These are phyloP conservation scores for Isoetes engelmannii DNA, from an alignment of 83 land plant genomes.

Conservation along the genomic window DNA sequence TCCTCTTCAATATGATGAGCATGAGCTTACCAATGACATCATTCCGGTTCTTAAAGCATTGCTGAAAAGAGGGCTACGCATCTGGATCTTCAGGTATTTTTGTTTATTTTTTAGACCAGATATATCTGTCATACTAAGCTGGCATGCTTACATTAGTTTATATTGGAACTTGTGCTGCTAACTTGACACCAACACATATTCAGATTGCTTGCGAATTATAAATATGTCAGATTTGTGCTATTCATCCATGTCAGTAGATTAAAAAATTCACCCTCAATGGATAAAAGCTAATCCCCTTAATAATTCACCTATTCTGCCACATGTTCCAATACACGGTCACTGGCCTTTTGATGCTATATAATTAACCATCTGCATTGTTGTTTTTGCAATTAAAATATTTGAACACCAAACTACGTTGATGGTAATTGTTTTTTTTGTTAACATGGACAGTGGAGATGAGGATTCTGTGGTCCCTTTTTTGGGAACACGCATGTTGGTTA, in stretches of 20 bases:
- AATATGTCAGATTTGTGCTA: no score
- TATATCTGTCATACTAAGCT: no score
- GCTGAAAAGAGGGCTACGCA: constrained; percentile 42
- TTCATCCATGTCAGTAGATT: no score
- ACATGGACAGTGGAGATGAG: constrained; percentile 66
- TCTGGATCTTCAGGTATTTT: constrained; percentile 73
- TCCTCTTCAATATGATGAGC: constrained; percentile 36
- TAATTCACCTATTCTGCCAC: background rate
- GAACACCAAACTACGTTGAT: background rate
- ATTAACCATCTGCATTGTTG: background rate
- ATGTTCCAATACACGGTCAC: background rate
- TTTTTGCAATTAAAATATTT: background rate
- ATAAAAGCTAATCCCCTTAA: background rate
- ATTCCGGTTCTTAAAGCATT: constrained; percentile 52
- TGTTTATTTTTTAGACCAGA: background rate
- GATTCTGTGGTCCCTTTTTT: constrained; percentile 75
- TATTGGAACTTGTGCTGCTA: no score
- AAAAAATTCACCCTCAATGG: background rate
- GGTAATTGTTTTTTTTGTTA: background rate
- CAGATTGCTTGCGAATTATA: no score
- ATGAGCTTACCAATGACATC: constrained; percentile 53
- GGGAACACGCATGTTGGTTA: constrained; percentile 35
- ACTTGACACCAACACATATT: no score
- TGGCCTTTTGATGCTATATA: background rate
- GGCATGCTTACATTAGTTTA: no score